Base-by-base conservation (phyloP, 2,329 filamentous ascomycete species). In the Fusarium ramigenum region DNA sequence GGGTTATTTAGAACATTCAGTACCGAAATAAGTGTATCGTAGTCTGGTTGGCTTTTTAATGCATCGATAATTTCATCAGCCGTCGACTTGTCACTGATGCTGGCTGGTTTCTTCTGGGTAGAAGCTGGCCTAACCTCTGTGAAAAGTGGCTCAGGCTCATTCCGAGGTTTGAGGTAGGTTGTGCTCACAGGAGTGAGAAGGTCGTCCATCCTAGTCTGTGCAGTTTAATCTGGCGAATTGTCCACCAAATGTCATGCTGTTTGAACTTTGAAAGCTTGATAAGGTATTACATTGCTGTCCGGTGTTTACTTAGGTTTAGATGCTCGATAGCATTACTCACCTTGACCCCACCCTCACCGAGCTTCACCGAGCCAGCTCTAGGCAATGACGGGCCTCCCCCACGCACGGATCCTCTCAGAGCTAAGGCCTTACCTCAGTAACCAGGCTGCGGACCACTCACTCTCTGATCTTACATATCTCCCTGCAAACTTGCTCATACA, bases 1-100 rank as follows among this genome's bases (percentile, higher is more conserved):
- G 73, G 53, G 23, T 81, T 76, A 30, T 80, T 76, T 8, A 94
- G 82, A 72, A 87, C 91, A 18, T 80, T 79, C 43, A 95, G 80
- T 9, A 86, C 83, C 0, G 83, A 81, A 11, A 86, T 80, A 3
- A 94, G 82, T 6, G 84, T 83, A 15, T 89, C 86, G 72, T 90
- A 87, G 75, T 88, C 87, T 7, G 93, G 92, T 74, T 94, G 88
- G 44, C 82, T 85, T 70, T 87, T 90, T 18, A 95, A 82, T 6
- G 84, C 83, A 44, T 90, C 85, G n/a, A 93, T 81, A 15, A 86
- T 89, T 67, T 90, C 88, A 43, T 88, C 85, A 11, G 72, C 23
- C 76, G 82, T 60, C 79, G 84, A 42, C 60, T 79, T 61, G 43
- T 65, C 56, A 16, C 52, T 73, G 54, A 12, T 58, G 34, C 11